Base-by-base conservation (phyloP, 2,329 filamentous ascomycete species). In the Xylariaceae sp. region DNA sequence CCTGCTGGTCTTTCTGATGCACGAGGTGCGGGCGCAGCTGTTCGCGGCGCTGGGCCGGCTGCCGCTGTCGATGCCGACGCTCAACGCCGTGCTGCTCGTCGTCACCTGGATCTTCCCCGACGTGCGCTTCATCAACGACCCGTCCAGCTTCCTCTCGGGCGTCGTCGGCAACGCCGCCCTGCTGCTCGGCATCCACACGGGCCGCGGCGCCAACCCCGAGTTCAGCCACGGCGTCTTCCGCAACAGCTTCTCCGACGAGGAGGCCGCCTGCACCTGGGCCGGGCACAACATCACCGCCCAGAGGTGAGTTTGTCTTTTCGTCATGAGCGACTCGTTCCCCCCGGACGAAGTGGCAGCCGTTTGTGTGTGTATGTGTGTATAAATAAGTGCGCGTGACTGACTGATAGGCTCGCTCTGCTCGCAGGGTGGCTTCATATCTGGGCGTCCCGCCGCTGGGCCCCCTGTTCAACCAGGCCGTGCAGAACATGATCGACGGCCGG, bases 241-340 rank as follows among this genome's bases (percentile, higher is more conserved):
- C 33, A 58, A 61, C 16, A 58, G 63, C 29, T 58, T 64, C 26
- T 66, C 65, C 0, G 64, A 74, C 33, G 66, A 73, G 36, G 70
- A 74, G 37, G 70, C 70, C 3, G 59, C 62, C 1, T 66, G 59
- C 29, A 72, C 70, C 0, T 75, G 71, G 71, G 58, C 68, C 3
- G 68, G 67, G 1, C 68, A 67, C 40, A 72, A 69, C 16, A 66
- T 72, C 11, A 56, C 74, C 6, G 59, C 66, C 1, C 70, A 75
- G 39, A 63, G 64, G 66, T 69, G 46, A 3, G 52, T 34, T 21
- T 27, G 25, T 19, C 23, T 14, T n/a, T 21, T 22, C 14, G 15
- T 18, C 13, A 3, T 6, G 12, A 13, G 24, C 23, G 25, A 3
- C 3, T 14, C 18, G 28, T 13, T 15, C 21, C 10, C 10, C 19